Base-by-base conservation (phyloP, 1,139 yeast species). In the Protomyces inouyei region DNA sequence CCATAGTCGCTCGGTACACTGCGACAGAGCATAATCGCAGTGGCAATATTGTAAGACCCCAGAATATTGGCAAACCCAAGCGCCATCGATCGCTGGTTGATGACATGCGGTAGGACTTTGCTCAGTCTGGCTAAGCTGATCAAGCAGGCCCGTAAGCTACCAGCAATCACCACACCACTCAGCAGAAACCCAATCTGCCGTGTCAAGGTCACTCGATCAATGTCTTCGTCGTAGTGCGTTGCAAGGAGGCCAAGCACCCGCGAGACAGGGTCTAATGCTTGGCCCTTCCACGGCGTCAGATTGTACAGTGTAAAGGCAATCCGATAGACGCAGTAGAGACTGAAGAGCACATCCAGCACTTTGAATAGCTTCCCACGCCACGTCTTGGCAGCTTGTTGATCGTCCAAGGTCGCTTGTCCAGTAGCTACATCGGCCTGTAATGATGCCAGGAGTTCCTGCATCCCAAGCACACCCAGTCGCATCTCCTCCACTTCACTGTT, bases 31-130 rank as follows among this genome's bases (percentile, higher is more conserved):
- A 91, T 79, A 35, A 91, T 77, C 1, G 93, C 86, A 0, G 97
- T 88, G 0, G 97, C 87, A 38, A 91, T 79, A 1, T 87, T 86
- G 72, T 91, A 91, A 2, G 88, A 81, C 0, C 96, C 96, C 21
- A 87, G 76, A 12, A 90, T 76, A 74, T 90, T 88, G 10, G 88
- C 83, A 3, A 87, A 80, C 2, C 88, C 73, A 40, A 89, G 75
- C 56, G 79, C 78, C 3, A 69, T 59, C 45, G 66, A 64, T 52
- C 65, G 66, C 21, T 67, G 64, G 64, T 64, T 66, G 52, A 57
- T 55, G 25, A 66, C 63, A 25, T 69, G 68, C 14, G 76, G 75
- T 57, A 73, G 69, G 10, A 75, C 74, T 60, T 69, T 71, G 21
- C 71, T 70, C n/a, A 71, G 68, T 53, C 66, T 69, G 60, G 69